These are phyloP conservation scores for Torulaspora franciscae DNA, from an alignment of 805 yeast species.

Conservation along the genomic window DNA sequence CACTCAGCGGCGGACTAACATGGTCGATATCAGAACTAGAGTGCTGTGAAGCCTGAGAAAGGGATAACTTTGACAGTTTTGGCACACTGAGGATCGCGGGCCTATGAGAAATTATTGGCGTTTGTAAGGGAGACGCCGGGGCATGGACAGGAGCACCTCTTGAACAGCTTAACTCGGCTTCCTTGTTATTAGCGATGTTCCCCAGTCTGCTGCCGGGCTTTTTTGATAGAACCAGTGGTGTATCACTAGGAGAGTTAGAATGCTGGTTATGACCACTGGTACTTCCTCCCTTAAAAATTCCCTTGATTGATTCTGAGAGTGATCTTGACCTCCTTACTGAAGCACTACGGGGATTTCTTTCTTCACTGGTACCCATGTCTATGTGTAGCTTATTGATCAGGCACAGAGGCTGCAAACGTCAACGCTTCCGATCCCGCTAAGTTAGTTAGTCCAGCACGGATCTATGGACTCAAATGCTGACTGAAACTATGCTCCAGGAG, in stretches of 20 bases:
- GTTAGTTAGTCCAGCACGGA: not conserved
- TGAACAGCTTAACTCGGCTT: slow-evolving; percentile 21
- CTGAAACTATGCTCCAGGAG: not conserved
- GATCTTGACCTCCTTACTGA: slow-evolving; percentile 23
- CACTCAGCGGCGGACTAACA: slow-evolving; percentile 24
- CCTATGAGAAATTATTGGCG: slow-evolving; percentile 14
- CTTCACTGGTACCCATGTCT: slow-evolving; percentile 8
- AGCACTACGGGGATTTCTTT: slow-evolving; percentile 10
- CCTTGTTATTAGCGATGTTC: slow-evolving; percentile 20
- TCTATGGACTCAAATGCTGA: not conserved
- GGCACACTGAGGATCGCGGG: slow-evolving; percentile 15
- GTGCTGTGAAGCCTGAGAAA: slow-evolving; percentile 16
- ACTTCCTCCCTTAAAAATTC: slow-evolving; percentile 16
- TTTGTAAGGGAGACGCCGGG: slow-evolving; percentile 12
- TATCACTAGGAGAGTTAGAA: slow-evolving; percentile 2
- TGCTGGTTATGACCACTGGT: not conserved
- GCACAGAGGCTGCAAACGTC: not conserved
- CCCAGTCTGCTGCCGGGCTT: slow-evolving; percentile 13
- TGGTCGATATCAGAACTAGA: slow-evolving; percentile 12
- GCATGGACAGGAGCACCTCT: slow-evolving; percentile 14
- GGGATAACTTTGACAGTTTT: slow-evolving; percentile 20
- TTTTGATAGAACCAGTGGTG: slow-evolving; percentile 5
- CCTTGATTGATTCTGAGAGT: slow-evolving; percentile 27
- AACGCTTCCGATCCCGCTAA: not conserved
- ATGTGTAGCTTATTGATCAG: not conserved